A percentile compares a stretch with the other conserved stretches of the same genome.
Conservation (phyloP, 2,329 filamentous ascomycete genomes). For the Rhinocladiella similis region DNA sequence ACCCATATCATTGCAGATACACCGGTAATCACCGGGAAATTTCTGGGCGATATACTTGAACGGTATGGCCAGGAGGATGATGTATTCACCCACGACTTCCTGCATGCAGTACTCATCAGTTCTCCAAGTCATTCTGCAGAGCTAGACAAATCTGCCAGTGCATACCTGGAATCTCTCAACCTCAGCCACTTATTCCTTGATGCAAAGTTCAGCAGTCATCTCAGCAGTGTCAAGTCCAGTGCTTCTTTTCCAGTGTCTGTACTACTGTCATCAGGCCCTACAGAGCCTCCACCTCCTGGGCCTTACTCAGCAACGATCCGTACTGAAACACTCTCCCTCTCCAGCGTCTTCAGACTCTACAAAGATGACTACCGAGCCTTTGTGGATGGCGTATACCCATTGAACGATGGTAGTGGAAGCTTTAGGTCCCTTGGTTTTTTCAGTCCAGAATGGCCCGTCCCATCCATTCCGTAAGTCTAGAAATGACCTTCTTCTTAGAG, state of each 20-base stretch:
- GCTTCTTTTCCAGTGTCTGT: background rate
- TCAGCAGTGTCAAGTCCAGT: background rate
- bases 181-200: background rate
- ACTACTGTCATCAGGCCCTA: background rate
- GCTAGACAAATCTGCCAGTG: background rate
- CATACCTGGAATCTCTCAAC: background rate
- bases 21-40: background rate
- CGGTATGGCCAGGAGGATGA: conserved; percentile 1
- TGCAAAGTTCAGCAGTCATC: background rate
- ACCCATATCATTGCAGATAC: background rate
- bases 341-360: conserved; percentile 5
- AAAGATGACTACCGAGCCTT: conserved; percentile 6
- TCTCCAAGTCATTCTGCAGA: background rate
- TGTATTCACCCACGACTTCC: conserved; percentile 7
- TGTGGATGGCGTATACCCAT: conserved; percentile 3
- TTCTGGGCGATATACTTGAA: background rate
- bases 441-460: background rate
- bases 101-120: background rate
- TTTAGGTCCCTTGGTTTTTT: background rate
- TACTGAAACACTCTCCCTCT: background rate
- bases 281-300: background rate
- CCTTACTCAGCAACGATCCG: conserved; percentile 1
- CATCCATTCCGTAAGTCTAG: conserved; percentile 6
- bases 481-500: background rate
- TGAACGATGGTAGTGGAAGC: background rate